Base-by-base conservation (phyloP, 169 alveolate genomes). In the Prorocentrum cordatum region DNA sequence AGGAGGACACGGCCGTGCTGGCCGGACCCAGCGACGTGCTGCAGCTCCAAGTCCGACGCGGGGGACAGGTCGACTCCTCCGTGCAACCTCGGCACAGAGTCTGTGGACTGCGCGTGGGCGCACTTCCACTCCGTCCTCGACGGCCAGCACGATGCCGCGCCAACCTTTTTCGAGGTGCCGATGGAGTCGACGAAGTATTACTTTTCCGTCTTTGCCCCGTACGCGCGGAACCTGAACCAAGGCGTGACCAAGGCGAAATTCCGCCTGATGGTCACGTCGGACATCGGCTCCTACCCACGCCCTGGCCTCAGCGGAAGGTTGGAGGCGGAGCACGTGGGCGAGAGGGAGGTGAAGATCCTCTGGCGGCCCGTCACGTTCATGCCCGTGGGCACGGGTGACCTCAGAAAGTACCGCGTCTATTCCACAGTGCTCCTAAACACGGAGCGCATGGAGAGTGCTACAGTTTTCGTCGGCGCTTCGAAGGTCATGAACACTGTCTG, bases 151-250 rank as follows among this genome's bases (percentile, higher is more conserved):
- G 89, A 79, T 36, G 89, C 77, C 26, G 72, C 89, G 6, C 89
- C 89, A 20, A 58, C 89, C 26, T 79, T 58, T 62, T 79, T 79
- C 32, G 89, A 79, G 75, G 31, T 79, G 27, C 89, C 89, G 3
- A 38, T 79, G 26, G 29, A 61, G 42, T n/a, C 47, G 10, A 61
- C 72, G 61, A 36, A 31, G 83, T 45, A 71, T 66, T 71, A 71
- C 58, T 14, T 71, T 12, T 39, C 83, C 20, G 83, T 71, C 26
- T 71, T 39, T 18, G 83, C 83, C 31, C 54, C 54, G 16, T 9
- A 42, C 54, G 54, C 54, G 54, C n/a, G 16, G 54, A 42, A 42
- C 54, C 16, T 42, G 54, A 16, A 9, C n/a, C 54, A 12, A 12
- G 54, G 54, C 54, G 42, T 10, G 38, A 31, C 7, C 35, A 42